A percentile compares a stretch with the other conserved stretches of the same genome.
These are phyloP conservation scores for Forsythia viridissima DNA, from an alignment of 257 asterid species.

Conservation along the genomic window DNA sequence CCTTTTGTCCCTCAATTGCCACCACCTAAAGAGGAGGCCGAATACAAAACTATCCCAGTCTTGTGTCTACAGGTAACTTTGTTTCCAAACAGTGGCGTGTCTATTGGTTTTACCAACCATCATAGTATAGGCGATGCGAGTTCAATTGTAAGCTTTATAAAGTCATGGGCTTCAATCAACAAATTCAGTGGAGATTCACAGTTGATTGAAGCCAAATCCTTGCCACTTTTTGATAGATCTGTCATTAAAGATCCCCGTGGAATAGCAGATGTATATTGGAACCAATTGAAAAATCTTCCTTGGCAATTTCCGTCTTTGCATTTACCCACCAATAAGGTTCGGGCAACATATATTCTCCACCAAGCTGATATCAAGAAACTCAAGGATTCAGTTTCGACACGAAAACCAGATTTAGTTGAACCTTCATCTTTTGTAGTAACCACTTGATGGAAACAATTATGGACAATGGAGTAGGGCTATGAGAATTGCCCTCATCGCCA, in stretches of 20 bases:
- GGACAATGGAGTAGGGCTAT: no score
- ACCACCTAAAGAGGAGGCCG: constrained; percentile 17
- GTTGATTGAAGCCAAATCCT: not conserved
- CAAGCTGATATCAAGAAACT: not conserved
- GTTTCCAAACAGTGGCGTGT: constrained; percentile 41
- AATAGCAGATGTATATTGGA: not conserved
- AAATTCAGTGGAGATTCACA: constrained; percentile 23
- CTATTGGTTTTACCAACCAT: constrained; percentile 41
- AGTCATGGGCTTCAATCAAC: constrained; percentile 43
- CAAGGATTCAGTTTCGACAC: constrained; percentile 15
- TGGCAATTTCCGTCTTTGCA: not conserved
- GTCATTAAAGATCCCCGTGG: constrained; percentile 12
- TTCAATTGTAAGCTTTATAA: constrained; percentile 33
- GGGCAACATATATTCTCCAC: constrained; percentile 11
- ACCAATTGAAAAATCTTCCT: not conserved
- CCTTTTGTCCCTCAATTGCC: constrained; percentile 40
- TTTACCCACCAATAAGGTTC: not conserved
- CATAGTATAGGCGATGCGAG: constrained; percentile 47
- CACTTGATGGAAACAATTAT: no score
- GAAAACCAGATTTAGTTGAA: constrained; percentile 4
- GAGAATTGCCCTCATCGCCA: no score
- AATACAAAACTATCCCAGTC: constrained; percentile 16
- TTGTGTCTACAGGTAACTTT: constrained; percentile 51
- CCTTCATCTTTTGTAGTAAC: constrained; percentile 26
- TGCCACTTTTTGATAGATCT: constrained; percentile 30